phyloP scores from a whole-genome alignment of 108 stramenopile genomes.

The Cyclostephanos invisitatus region DNA sequence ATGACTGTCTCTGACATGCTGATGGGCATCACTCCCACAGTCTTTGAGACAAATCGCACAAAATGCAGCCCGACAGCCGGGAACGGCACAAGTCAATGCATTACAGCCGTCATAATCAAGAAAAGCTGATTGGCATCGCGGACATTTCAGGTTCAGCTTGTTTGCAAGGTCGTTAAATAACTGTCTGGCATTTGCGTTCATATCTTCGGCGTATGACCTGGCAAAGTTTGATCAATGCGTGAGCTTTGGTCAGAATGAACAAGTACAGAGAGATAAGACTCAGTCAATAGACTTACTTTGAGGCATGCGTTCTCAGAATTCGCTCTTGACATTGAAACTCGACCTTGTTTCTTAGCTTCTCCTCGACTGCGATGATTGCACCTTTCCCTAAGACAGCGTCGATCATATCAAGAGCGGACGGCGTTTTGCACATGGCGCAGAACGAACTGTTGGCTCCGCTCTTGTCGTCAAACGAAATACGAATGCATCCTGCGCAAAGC shows the following conservation, averaged over 20 bases:
- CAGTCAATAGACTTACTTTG: conserved; percentile 13
- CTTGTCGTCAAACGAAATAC: conserved; percentile 38
- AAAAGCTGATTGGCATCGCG: conserved; percentile 44
- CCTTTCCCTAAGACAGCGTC: conserved; percentile 45
- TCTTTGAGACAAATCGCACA: conserved; percentile 55
- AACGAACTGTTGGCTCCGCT: conserved; percentile 39
- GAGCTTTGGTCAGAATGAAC: background rate
- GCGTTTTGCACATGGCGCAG: conserved; percentile 37
- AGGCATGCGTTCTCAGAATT: conserved; percentile 18
- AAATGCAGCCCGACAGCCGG: conserved; percentile 40
- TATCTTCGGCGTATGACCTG: conserved; percentile 25
- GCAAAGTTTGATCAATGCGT: background rate
- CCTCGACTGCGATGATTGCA: conserved; percentile 48
- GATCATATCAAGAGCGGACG: conserved; percentile 46
- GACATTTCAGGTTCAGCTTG: conserved; percentile 49
- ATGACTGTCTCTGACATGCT: conserved; percentile 35
- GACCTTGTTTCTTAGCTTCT: conserved; percentile 38
- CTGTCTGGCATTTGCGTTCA: conserved; percentile 28
- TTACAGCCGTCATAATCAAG: conserved; percentile 59
- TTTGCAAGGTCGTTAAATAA: conserved; percentile 47
- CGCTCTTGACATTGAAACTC: conserved; percentile 47
- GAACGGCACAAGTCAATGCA: conserved; percentile 37
- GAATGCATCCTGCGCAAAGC: conserved; percentile 43
- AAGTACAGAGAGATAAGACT: background rate
- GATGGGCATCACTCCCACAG: conserved; percentile 51